Conservation (phyloP, 176 grass and related monocot species). For the Coix lacrymajobi region DNA sequence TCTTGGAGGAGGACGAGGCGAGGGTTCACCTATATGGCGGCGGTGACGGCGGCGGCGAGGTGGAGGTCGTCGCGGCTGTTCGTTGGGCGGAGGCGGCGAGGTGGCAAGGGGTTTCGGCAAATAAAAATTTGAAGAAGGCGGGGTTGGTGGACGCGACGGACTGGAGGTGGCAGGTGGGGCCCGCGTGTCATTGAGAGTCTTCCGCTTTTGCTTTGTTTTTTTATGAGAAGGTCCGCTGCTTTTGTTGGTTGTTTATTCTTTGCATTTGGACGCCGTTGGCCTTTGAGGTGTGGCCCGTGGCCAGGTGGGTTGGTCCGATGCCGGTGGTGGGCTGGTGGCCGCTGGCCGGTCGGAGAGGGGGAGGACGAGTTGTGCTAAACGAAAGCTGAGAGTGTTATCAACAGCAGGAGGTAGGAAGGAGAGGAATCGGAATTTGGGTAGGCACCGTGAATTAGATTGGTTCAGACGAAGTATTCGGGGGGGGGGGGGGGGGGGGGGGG, state of each 20-base stretch:
- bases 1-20: neutral
- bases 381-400: too few relatives aligned
- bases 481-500: too few relatives aligned
- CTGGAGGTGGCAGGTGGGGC: neutral
- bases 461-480: too few relatives aligned
- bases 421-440: too few relatives aligned
- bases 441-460: too few relatives aligned
- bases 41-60: constrained; percentile 27
- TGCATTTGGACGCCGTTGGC: neutral
- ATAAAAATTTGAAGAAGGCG: constrained; percentile 22
- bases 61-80: neutral
- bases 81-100: constrained; percentile 26
- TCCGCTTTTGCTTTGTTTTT: neutral
- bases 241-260: neutral
- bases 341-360: too few relatives aligned
- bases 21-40: neutral
- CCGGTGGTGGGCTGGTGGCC: too few relatives aligned
- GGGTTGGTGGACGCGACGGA: constrained; percentile 15
- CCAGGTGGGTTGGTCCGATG: too few relatives aligned
- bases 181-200: neutral
- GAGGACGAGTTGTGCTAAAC: too few relatives aligned
- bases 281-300: neutral
- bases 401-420: too few relatives aligned
- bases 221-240: too few relatives aligned
- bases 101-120: constrained; percentile 24